Conservation (phyloP, 805 yeast species). For the Zygosaccharomyces lentus region DNA sequence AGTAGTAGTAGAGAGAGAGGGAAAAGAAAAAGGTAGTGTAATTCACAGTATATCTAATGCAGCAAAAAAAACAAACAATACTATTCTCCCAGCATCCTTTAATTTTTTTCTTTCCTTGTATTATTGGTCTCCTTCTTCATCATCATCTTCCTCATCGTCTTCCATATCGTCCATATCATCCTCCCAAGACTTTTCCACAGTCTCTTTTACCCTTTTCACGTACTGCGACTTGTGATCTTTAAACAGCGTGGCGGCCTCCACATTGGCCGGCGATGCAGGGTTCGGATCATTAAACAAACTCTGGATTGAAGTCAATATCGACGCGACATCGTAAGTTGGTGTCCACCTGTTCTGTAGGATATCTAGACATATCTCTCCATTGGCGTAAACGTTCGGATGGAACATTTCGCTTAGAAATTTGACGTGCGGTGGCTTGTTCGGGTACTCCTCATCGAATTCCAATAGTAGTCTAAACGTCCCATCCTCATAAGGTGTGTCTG, state of each 20-base stretch:
- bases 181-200: slow-evolving; percentile 92
- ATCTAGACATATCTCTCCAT: slow-evolving; percentile 93
- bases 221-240: slow-evolving; percentile 94
- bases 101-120: background rate
- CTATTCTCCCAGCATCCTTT: background rate
- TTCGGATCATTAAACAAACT: slow-evolving; percentile 92
- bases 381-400: slow-evolving; percentile 95
- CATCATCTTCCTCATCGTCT: slow-evolving; percentile 38
- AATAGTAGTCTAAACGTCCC: slow-evolving; percentile 86
- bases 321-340: slow-evolving; percentile 96
- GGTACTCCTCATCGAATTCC: slow-evolving; percentile 95
- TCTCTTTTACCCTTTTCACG: slow-evolving; percentile 83
- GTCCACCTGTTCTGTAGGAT: slow-evolving; percentile 97
- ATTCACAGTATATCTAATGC: slow-evolving; percentile 5
- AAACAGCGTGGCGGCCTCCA: slow-evolving; percentile 93
- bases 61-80: background rate
- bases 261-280: slow-evolving; percentile 94
- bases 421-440: slow-evolving; percentile 93
- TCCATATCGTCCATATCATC: slow-evolving; percentile 54
- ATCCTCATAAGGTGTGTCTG: slow-evolving; percentile 96
- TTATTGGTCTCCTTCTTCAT: slow-evolving; percentile 23
- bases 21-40: background rate
- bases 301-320: slow-evolving; percentile 89
- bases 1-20: too few species aligned
- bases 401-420: slow-evolving; percentile 92